Percentiles rank a stretch among this genome's conserved stretches.
phyloP scores from a whole-genome alignment of 345 rosid genomes.

The Salix exigua region DNA sequence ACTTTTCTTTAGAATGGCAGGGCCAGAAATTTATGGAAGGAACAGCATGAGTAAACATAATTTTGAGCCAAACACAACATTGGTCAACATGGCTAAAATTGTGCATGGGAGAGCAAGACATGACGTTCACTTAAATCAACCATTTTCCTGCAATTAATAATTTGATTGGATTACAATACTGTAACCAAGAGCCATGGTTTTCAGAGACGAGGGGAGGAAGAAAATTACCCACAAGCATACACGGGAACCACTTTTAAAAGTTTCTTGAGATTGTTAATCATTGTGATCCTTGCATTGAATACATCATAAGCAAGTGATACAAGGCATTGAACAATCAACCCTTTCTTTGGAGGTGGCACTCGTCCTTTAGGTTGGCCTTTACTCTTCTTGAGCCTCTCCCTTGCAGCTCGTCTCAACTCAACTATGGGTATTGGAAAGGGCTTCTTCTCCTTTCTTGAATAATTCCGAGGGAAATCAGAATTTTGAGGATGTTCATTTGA shows the following conservation, averaged over 20 bases:
- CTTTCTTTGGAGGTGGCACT: conserved; percentile 66
- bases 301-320: conserved; percentile 70
- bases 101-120: not conserved
- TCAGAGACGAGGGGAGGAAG: conserved; percentile 6
- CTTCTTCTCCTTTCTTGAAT: conserved; percentile 77
- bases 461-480: conserved; percentile 68
- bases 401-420: conserved; percentile 86
- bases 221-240: conserved; percentile 80
- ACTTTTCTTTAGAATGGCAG: not conserved
- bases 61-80: not conserved
- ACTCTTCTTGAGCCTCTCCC: conserved; percentile 77
- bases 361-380: conserved; percentile 60
- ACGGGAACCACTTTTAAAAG: conserved; percentile 79
- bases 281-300: conserved; percentile 57
- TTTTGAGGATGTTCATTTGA: conserved; percentile 72
- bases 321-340: conserved; percentile 65
- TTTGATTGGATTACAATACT: not conserved
- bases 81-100: not conserved
- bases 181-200: not conserved
- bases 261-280: conserved; percentile 75
- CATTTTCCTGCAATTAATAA: not conserved
- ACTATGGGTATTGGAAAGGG: conserved; percentile 79
- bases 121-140: not conserved
- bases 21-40: not conserved
- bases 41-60: not conserved